Conservation (phyloP, 176 grass and related monocot genomes). For the Urochloa ruziziensis region DNA sequence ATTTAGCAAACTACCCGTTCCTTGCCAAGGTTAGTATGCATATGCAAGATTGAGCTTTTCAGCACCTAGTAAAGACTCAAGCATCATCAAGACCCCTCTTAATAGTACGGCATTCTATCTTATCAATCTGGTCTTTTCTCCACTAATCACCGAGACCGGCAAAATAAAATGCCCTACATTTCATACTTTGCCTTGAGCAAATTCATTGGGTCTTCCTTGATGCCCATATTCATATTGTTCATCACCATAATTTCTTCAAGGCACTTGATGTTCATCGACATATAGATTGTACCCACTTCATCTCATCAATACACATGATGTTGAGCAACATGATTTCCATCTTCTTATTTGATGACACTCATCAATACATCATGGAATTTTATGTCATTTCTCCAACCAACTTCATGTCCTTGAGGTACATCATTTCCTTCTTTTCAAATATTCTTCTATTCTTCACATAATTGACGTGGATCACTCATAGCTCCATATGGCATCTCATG, state of each 20-base stretch:
- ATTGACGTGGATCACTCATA: too few species aligned
- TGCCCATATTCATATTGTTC: neutral
- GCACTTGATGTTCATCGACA: neutral
- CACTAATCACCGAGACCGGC: neutral
- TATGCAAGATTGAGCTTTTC: neutral
- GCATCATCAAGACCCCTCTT: neutral
- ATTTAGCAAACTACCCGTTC: neutral
- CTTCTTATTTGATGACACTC: too few species aligned
- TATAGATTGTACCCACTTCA: too few species aligned
- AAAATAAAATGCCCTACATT: neutral
- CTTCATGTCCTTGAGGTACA: too few species aligned
- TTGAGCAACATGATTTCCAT: too few species aligned
- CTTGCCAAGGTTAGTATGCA: neutral
- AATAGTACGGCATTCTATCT: neutral
- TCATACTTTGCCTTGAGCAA: neutral
- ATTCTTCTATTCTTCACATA: too few species aligned
- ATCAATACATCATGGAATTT: too few species aligned
- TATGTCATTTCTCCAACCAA: too few species aligned
- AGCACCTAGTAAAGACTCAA: neutral
- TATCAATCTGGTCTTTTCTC: neutral
- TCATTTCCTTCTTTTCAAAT: too few species aligned
- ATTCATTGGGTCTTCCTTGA: neutral
- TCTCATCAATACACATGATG: too few species aligned
- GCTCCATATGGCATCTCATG: too few species aligned
- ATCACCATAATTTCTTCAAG: neutral